These are phyloP conservation scores for Pseudognaphalium luteoalbum DNA, from an alignment of 129 eudicot species.

Conservation along the genomic window DNA sequence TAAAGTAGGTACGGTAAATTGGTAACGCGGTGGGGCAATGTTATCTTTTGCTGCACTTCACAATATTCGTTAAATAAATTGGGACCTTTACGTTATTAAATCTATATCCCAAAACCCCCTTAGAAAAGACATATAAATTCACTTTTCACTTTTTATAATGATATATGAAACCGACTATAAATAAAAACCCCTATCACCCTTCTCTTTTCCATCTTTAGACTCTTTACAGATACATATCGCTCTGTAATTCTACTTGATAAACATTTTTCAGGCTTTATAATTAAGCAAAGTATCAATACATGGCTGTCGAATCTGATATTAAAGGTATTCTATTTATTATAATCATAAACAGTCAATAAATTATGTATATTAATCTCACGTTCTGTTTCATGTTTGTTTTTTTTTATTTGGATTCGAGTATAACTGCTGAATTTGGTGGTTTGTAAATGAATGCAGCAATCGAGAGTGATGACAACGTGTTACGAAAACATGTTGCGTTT, in stretches of 20 bases:
- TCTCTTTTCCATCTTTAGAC: slow-evolving; percentile 8
- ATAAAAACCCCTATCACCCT: slow-evolving; percentile 19
- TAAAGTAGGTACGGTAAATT: too few species aligned
- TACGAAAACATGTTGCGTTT: slow-evolving; percentile 59
- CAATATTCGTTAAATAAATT: not conserved
- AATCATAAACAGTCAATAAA: too few species aligned
- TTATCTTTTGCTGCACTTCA: not conserved
- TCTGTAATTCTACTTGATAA: too few species aligned
- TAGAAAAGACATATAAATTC: too few species aligned
- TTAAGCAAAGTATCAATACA: slow-evolving; percentile 19
- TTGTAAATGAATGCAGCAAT: slow-evolving; percentile 25
- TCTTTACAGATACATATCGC: not conserved
- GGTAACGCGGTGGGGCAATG: too few species aligned
- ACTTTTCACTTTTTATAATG: not conserved
- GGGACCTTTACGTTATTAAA: not conserved
- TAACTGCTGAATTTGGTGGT: not conserved
- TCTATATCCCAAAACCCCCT: not conserved
- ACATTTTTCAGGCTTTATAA: not conserved
- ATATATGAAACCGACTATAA: not conserved
- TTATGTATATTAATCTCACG: not conserved
- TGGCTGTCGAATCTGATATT: slow-evolving; percentile 8
- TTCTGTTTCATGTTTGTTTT: not conserved
- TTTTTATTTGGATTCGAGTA: not conserved
- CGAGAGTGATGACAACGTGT: slow-evolving; percentile 31
- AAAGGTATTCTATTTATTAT: not conserved